phyloP scores from a whole-genome alignment of 2,329 filamentous ascomycete genomes.

The Emmonsia crescens region DNA sequence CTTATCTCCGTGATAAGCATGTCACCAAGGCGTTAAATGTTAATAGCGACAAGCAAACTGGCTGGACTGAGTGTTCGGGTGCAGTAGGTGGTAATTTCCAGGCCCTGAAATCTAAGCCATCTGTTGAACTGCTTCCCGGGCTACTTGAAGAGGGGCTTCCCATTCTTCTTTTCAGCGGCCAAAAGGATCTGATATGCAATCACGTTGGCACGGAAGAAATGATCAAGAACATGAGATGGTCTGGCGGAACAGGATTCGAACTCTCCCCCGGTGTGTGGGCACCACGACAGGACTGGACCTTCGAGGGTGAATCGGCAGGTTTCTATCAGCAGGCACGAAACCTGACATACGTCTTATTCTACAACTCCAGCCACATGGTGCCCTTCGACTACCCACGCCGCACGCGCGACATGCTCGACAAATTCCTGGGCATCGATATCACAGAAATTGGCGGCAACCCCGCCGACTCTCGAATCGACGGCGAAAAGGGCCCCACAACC shows the following conservation, averaged over 20 bases:
- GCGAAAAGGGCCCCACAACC: constrained; percentile 68
- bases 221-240: constrained; percentile 86
- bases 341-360: constrained; percentile 87
- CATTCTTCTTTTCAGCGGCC: constrained; percentile 81
- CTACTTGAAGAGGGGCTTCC: constrained; percentile 62
- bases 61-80: constrained; percentile 85
- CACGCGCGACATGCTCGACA: constrained; percentile 90
- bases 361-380: constrained; percentile 97
- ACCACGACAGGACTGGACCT: constrained; percentile 86
- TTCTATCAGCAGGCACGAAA: constrained; percentile 94
- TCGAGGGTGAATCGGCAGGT: constrained; percentile 76
- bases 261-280: constrained; percentile 77
- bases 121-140: constrained; percentile 63
- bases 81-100: constrained; percentile 63
- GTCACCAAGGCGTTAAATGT: constrained; percentile 74
- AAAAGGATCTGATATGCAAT: constrained; percentile 93
- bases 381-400: constrained; percentile 85
- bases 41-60: constrained; percentile 66
- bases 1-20: constrained; percentile 74
- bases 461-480: constrained; percentile 70
- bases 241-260: constrained; percentile 84
- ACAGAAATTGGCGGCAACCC: constrained; percentile 72
- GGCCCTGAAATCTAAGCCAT: constrained; percentile 58
- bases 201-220: constrained; percentile 86
- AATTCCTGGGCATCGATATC: constrained; percentile 90